These are phyloP conservation scores for Dujonia santamariae DNA, from an alignment of 1,139 yeast species.

Conservation along the genomic window DNA sequence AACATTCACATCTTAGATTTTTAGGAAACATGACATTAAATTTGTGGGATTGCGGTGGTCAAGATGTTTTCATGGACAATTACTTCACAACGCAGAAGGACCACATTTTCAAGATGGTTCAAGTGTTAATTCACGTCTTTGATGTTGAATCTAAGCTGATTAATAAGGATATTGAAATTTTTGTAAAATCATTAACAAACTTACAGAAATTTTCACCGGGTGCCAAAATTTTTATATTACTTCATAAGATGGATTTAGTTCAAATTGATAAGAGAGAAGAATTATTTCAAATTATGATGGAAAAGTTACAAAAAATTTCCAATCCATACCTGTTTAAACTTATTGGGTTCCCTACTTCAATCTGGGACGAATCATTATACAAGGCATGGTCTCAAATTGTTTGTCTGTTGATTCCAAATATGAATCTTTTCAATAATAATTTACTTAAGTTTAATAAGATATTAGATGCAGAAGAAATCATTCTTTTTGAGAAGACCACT, in stretches of 20 bases:
- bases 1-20: conserved; percentile 89
- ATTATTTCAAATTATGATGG: conserved; percentile 80
- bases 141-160: conserved; percentile 94
- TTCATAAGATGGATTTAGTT: conserved; percentile 96
- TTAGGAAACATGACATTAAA: conserved; percentile 93
- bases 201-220: conserved; percentile 83
- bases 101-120: conserved; percentile 93
- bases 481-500: conserved; percentile 89
- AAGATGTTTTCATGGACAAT: conserved; percentile 94
- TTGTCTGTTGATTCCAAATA: conserved; percentile 91
- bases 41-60: conserved; percentile 99
- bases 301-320: conserved; percentile 72
- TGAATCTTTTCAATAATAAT: conserved; percentile 75
- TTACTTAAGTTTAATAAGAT: conserved; percentile 71
- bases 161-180: conserved; percentile 89
- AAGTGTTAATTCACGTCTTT: conserved; percentile 94
- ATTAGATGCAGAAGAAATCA: conserved; percentile 85
- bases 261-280: conserved; percentile 85
- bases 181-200: conserved; percentile 78
- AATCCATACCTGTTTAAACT: conserved; percentile 74
- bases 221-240: conserved; percentile 85
- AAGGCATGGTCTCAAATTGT: conserved; percentile 98
- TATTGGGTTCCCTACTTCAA: conserved; percentile 92
- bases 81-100: conserved; percentile 84
- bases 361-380: conserved; percentile 96